phyloP scores from a whole-genome alignment of 306 rosid species.

The Acmispon strigosus region DNA sequence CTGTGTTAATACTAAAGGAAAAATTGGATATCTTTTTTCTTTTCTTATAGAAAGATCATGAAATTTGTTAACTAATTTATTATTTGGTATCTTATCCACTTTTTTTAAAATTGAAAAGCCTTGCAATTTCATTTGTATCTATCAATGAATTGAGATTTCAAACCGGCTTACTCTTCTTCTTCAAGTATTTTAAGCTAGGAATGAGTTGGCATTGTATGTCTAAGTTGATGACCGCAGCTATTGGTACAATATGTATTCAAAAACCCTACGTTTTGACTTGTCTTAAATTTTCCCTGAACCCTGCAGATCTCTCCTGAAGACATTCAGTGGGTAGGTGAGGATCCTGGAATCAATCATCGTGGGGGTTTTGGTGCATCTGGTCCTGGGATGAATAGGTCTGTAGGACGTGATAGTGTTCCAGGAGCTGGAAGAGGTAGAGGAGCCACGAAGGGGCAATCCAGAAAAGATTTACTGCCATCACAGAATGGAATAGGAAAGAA shows the following conservation, averaged over 20 bases:
- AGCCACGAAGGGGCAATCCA: slow-evolving; percentile 53
- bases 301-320: slow-evolving; percentile 78
- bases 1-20: background rate
- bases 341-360: slow-evolving; percentile 71
- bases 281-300: background rate
- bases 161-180: background rate
- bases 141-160: background rate
- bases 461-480: slow-evolving; percentile 60
- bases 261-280: background rate
- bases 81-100: background rate
- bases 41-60: background rate
- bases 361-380: slow-evolving; percentile 59
- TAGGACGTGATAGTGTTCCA: slow-evolving; percentile 50
- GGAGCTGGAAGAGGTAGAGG: slow-evolving; percentile 90
- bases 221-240: background rate
- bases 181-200: background rate
- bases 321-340: slow-evolving; percentile 89
- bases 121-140: background rate
- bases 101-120: background rate
- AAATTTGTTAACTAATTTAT: background rate
- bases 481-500: slow-evolving; percentile 84
- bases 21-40: background rate
- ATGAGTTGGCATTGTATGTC: background rate
- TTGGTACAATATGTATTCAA: background rate
- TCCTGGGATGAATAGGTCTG: slow-evolving; percentile 53